phyloP scores from a whole-genome alignment of 768 basidiomycete genomes.

The Tulasnella sp. region DNA sequence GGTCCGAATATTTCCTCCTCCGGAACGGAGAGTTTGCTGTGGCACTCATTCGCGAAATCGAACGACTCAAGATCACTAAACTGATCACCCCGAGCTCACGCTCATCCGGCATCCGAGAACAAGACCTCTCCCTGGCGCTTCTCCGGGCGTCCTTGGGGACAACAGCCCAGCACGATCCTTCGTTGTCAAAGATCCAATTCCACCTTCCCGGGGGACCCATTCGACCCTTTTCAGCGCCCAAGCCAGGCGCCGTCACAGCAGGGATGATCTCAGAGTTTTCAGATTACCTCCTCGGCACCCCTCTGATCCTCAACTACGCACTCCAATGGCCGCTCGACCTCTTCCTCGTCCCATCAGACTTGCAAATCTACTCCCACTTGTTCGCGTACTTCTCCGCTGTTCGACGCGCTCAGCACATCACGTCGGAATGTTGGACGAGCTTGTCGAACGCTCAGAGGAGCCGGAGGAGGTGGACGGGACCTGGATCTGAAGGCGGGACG shows the following conservation, averaged over 20 bases:
- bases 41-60: conserved; percentile 77
- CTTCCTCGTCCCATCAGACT: conserved; percentile 69
- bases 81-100: conserved; percentile 55
- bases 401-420: conserved; percentile 71
- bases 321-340: conserved; percentile 86
- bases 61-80: conserved; percentile 71
- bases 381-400: conserved; percentile 79
- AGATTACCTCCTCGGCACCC: conserved; percentile 71
- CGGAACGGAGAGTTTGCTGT: conserved; percentile 83
- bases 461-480: conserved; percentile 75
- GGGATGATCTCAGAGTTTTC: conserved; percentile 45
- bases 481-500: conserved; percentile 72
- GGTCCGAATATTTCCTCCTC: conserved; percentile 80
- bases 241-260: conserved; percentile 35
- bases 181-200: conserved; percentile 64
- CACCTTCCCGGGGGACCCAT: conserved; percentile 73
- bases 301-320: conserved; percentile 57
- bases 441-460: conserved; percentile 80
- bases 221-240: conserved; percentile 61
- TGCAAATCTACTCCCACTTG: conserved; percentile 63
- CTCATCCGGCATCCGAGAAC: conserved; percentile 57
- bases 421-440: conserved; percentile 76
- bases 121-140: conserved; percentile 79
- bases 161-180: conserved; percentile 77
- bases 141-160: conserved; percentile 85